Evolutionary conservation across 2,329 filamentous ascomycete species (phyloP), one percentile per base, ranked within the genome.

Genomic region (Albophoma yamanashiensis): DNA sequence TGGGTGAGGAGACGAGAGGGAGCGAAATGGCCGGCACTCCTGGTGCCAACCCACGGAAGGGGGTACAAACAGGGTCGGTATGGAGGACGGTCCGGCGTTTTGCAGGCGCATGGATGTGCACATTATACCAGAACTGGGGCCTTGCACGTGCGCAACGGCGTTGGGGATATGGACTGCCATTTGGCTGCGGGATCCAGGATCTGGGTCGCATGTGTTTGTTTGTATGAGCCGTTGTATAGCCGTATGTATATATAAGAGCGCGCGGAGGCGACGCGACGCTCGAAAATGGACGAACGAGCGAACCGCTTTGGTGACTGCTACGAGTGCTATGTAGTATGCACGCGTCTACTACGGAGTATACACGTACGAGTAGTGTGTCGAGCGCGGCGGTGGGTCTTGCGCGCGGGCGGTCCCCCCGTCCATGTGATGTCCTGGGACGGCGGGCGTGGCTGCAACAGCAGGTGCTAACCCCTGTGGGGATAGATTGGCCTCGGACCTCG

Each of bases 1-100:
- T 58, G 73, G 73, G 56, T 75, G 40, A 63, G 62, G 65, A 55
- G 34, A 36, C 59, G 43, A 47, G 4, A 38, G 31, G 7, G 50
- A 43, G 56, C 59, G 45, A 55, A 47, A 12, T 4, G 47, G 15
- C 15, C 12, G 25, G 25, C 14, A 7, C 17, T 34, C 20, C 11
- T 20, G 7, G 17, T 2, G 47, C 50, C 31, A 36, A 22, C n/a
- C 27, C 34, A 53, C 31, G 31, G 50, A 36, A n/a, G 11, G 50
- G 27, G 31, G 17, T n/a, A 36, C 31, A 14, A 36, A 6, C 9
- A 34, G 27, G 17, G 31, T 20, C 31, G 50, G 31, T 53, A 25
- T 36, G n/a, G 50, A 53, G 50, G 50, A 36, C 31, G 50, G 50
- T 31, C 17, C 31, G 50, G 50, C 50, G 50, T 53, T 53, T 53